A percentile compares a stretch with the other conserved stretches of the same genome.
Conservation (phyloP, 148 eudicot genomes). For the Limonium bicolor region DNA sequence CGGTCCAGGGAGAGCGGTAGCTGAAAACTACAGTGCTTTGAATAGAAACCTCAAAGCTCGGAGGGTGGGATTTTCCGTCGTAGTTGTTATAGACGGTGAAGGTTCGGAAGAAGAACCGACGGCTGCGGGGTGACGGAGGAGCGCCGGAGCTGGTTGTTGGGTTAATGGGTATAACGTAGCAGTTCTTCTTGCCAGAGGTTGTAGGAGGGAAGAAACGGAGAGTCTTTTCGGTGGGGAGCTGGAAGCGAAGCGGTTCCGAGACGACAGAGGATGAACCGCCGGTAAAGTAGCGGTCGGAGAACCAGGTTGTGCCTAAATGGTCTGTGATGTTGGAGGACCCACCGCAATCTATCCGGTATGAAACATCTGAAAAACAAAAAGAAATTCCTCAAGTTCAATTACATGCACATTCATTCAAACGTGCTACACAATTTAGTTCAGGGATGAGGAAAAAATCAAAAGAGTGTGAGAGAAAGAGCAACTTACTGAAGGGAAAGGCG, state of each 20-base stretch:
- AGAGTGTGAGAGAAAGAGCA: neutral
- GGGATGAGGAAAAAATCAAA: neutral
- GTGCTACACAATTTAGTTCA: neutral
- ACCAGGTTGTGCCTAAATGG: slow-evolving; percentile 45
- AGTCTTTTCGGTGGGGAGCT: slow-evolving; percentile 41
- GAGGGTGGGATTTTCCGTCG: slow-evolving; percentile 57
- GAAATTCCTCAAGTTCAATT: slow-evolving; percentile 1
- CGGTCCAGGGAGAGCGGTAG: slow-evolving; percentile 78
- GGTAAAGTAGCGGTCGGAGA: slow-evolving; percentile 73
- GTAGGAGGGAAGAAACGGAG: slow-evolving; percentile 74
- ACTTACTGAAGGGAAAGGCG: slow-evolving; percentile 38
- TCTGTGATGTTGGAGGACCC: slow-evolving; percentile 35
- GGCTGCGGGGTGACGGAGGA: slow-evolving; percentile 9
- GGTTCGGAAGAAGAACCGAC: slow-evolving; percentile 48
- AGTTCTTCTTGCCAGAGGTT: slow-evolving; percentile 64
- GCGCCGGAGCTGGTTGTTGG: slow-evolving; percentile 10
- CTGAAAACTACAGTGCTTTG: slow-evolving; percentile 64
- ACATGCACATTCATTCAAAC: neutral
- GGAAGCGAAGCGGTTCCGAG: slow-evolving; percentile 81
- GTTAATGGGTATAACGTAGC: slow-evolving; percentile 43
- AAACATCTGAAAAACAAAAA: slow-evolving; percentile 24
- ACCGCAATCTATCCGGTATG: slow-evolving; percentile 77
- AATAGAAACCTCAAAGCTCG: slow-evolving; percentile 66
- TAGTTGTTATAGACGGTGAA: slow-evolving; percentile 81
- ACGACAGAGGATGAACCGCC: slow-evolving; percentile 54